These are phyloP conservation scores for Thelonectria discophora DNA, from an alignment of 2,329 filamentous ascomycete genomes.

Conservation along the genomic window DNA sequence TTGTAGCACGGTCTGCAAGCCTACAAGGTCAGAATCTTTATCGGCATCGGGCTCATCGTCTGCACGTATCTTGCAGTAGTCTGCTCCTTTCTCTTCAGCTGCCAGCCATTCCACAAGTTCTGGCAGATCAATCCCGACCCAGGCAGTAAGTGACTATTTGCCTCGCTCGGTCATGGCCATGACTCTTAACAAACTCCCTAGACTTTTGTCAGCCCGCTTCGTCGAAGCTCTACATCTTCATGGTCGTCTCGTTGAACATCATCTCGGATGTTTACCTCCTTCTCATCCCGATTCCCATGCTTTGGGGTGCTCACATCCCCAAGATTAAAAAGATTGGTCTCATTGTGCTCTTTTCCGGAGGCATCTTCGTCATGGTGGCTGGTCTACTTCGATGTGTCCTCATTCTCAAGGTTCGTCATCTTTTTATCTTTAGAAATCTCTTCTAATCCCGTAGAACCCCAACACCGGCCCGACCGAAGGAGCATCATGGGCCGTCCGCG, in stretches of 20 bases:
- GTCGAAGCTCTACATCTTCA: slow-evolving; percentile 51
- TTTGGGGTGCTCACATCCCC: slow-evolving; percentile 61
- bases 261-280: slow-evolving; percentile 53
- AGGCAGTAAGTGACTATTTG: slow-evolving; percentile 43
- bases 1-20: slow-evolving; percentile 33
- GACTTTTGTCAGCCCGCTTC: slow-evolving; percentile 51
- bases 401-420: slow-evolving; percentile 45
- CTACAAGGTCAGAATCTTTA: slow-evolving; percentile 40
- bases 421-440: too few species aligned
- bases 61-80: slow-evolving; percentile 47
- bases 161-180: slow-evolving; percentile 39
- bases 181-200: slow-evolving; percentile 46
- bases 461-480: slow-evolving; percentile 46
- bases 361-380: slow-evolving; percentile 51
- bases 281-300: slow-evolving; percentile 56
- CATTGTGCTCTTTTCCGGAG: slow-evolving; percentile 57
- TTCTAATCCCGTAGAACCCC: slow-evolving; percentile 43
- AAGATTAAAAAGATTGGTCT: slow-evolving; percentile 61
- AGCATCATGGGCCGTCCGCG: slow-evolving; percentile 50
- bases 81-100: slow-evolving; percentile 47
- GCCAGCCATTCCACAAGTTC: slow-evolving; percentile 47
- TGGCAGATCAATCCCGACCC: slow-evolving; percentile 56
- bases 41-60: slow-evolving; percentile 47
- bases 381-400: slow-evolving; percentile 50
- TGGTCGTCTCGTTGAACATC: slow-evolving; percentile 49